A percentile compares a stretch with the other conserved stretches of the same genome.
Evolutionary conservation across 495 filamentous ascomycete species (phyloP).

Genomic region (Lepidopterella palustris): DNA sequence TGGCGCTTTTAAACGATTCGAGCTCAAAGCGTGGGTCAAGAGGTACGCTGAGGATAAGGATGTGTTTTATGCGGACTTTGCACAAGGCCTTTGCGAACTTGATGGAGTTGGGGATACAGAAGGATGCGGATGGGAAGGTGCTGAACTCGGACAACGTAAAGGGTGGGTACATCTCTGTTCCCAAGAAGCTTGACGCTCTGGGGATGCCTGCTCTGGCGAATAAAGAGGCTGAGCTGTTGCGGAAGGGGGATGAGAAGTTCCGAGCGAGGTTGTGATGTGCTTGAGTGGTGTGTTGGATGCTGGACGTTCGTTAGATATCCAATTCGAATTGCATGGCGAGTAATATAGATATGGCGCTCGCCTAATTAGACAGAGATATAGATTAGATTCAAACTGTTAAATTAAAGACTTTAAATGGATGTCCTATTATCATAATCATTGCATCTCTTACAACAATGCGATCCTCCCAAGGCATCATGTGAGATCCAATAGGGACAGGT

Average conservation of each 20-base stretch:
- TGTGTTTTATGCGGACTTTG: slow-evolving; percentile 55
- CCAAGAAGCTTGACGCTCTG: slow-evolving; percentile 50
- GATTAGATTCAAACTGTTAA: too few relatives aligned
- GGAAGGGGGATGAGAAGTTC: slow-evolving; percentile 31
- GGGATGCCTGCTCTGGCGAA: slow-evolving; percentile 35
- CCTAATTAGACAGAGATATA: too few relatives aligned
- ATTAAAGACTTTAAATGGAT: too few relatives aligned
- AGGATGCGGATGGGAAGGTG: slow-evolving; percentile 46
- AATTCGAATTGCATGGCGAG: not conserved
- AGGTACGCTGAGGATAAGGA: slow-evolving; percentile 56
- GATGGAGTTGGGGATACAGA: slow-evolving; percentile 52
- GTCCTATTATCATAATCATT: too few relatives aligned
- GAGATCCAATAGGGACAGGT: too few relatives aligned
- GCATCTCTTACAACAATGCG: too few relatives aligned
- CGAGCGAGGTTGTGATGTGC: slow-evolving; percentile 26
- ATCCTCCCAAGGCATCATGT: too few relatives aligned
- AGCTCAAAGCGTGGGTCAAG: slow-evolving; percentile 46
- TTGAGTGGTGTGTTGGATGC: not conserved
- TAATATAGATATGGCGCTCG: not conserved
- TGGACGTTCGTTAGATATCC: not conserved
- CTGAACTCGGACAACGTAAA: slow-evolving; percentile 48
- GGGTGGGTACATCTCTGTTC: slow-evolving; percentile 51
- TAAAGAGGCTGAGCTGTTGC: slow-evolving; percentile 25
- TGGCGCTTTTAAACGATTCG: slow-evolving; percentile 38
- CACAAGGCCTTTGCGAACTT: slow-evolving; percentile 56